Evolutionary conservation across 2,329 filamentous ascomycete species (phyloP).

Genomic region (Tolypocladium sp.): DNA sequence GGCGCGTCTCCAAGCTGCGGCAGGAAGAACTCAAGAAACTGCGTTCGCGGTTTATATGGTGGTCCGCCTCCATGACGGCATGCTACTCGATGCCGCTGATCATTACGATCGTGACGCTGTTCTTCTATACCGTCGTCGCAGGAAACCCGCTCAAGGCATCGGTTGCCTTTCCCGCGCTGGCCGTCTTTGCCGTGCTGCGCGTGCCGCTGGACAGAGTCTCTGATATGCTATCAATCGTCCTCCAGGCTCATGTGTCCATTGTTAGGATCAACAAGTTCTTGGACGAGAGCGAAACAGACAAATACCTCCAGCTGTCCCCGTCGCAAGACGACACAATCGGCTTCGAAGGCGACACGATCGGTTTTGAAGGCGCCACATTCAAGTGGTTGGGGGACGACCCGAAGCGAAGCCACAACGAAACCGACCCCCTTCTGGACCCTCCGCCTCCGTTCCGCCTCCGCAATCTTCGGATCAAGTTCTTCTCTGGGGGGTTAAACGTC

Average conservation of each 20-base stretch:
- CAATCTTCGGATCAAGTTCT: slow-evolving; percentile 56
- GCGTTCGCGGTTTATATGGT: slow-evolving; percentile 46
- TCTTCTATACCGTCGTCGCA: not conserved
- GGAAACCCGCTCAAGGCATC: not conserved
- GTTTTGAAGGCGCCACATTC: not conserved
- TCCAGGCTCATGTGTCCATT: not conserved
- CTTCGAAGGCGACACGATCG: not conserved
- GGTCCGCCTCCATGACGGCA: not conserved
- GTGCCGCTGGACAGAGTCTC: not conserved
- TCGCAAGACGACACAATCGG: not conserved
- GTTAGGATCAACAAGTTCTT: not conserved
- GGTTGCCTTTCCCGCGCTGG: not conserved
- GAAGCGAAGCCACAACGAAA: slow-evolving; percentile 35
- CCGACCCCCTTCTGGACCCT: not conserved
- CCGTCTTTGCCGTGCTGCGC: not conserved
- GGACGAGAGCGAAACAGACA: not conserved
- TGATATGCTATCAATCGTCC: not conserved
- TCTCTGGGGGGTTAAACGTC: slow-evolving; percentile 53
- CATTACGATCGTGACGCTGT: not conserved
- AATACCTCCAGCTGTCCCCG: not conserved
- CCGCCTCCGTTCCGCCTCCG: slow-evolving; percentile 46
- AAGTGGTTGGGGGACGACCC: not conserved
- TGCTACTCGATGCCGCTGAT: not conserved
- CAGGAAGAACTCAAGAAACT: slow-evolving; percentile 52
- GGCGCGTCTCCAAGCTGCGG: slow-evolving; percentile 47